phyloP scores from a whole-genome alignment of 306 rosid species.

The Carpinus viminea region DNA sequence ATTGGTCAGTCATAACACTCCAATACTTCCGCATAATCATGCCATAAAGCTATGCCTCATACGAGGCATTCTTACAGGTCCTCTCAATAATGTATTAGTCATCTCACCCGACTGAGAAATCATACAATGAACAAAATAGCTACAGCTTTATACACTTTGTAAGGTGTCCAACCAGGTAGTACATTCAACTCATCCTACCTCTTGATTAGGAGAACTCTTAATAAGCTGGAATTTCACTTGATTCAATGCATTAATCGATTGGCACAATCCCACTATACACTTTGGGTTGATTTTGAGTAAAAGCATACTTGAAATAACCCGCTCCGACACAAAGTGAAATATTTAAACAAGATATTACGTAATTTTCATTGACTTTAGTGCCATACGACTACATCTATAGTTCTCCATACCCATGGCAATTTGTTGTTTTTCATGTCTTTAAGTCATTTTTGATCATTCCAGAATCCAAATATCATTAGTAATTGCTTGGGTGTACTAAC shows the following conservation, averaged over 20 bases:
- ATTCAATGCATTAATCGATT: not conserved
- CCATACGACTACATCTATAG: not conserved
- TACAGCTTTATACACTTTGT: not conserved
- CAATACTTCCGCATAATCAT: not conserved
- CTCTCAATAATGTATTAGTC: not conserved
- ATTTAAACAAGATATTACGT: not conserved
- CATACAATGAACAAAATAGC: not conserved
- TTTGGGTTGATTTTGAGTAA: not conserved
- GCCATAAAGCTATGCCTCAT: not conserved
- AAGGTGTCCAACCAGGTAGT: not conserved
- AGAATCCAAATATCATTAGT: not conserved
- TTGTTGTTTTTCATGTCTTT: not conserved
- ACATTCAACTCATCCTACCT: conserved; percentile 6
- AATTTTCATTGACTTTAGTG: not conserved
- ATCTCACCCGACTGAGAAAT: not conserved
- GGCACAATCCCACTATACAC: not conserved
- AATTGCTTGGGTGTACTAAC: not conserved
- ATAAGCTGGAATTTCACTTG: not conserved
- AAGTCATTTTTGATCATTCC: not conserved
- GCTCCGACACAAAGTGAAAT: not conserved
- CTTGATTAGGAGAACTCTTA: not conserved
- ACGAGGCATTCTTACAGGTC: not conserved
- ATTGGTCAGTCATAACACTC: conserved; percentile 11
- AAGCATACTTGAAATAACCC: not conserved
- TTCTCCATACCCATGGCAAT: not conserved